Conservation (phyloP, 371 early-diverging fungal species). For the Polyrhizophydium stewartii region DNA sequence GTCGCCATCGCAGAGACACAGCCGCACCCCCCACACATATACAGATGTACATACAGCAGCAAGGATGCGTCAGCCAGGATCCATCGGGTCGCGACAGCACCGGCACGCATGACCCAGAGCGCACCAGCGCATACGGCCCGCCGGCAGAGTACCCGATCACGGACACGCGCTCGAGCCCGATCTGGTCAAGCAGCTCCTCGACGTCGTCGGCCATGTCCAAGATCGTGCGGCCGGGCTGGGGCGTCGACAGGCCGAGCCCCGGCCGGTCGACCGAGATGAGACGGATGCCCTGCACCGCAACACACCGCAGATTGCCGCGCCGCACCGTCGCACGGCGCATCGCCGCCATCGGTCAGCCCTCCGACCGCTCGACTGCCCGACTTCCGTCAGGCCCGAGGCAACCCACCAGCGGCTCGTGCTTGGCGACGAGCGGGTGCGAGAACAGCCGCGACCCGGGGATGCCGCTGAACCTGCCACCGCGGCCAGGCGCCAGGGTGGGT, state of each 20-base stretch:
- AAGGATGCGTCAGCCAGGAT: not conserved
- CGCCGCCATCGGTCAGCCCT: too few relatives aligned
- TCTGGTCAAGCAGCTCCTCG: constrained; percentile 2
- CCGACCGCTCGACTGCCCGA: too few relatives aligned
- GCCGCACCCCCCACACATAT: too few relatives aligned
- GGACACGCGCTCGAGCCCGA: constrained; percentile 4
- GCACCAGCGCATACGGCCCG: constrained; percentile 9
- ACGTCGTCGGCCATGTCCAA: constrained; percentile 6
- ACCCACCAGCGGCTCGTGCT: not conserved
- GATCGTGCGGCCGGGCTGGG: constrained; percentile 1
- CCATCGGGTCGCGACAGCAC: not conserved
- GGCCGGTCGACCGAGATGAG: constrained; percentile 9
- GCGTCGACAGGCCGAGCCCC: constrained; percentile 8
- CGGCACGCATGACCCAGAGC: not conserved
- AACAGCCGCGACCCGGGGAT: constrained; percentile 9
- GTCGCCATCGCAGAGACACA: too few relatives aligned
- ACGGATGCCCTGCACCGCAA: not conserved
- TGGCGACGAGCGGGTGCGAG: constrained; percentile 6
- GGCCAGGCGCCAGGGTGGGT: too few relatives aligned
- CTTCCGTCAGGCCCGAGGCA: too few relatives aligned
- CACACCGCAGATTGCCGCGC: too few relatives aligned
- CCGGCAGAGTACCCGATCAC: constrained; percentile 12
- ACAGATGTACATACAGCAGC: too few relatives aligned
- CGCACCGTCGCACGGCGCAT: too few relatives aligned
- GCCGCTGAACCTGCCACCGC: constrained; percentile 3